Evolutionary conservation across 345 rosid genomes (phyloP), one percentile per base, ranked within the genome.

Genomic region (Lagerstroemia speciosa): DNA sequence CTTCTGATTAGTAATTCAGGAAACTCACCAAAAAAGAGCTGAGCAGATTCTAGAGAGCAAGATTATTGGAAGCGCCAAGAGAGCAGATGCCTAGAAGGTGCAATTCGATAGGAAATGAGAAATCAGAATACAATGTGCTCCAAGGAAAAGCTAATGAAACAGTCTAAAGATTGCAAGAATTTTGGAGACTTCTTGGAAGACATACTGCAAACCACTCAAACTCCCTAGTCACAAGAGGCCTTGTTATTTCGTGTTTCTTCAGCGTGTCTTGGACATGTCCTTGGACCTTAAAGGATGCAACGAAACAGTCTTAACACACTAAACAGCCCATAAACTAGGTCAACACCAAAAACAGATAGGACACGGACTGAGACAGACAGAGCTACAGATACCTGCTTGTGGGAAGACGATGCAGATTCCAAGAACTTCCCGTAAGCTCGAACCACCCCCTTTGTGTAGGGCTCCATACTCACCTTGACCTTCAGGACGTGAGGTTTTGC

Each of bases 171-270:
- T n/a, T n/a, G n/a, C n/a, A n/a, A n/a, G n/a, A n/a, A n/a, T 55
- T 53, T 8, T n/a, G 29, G 29, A 27, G 30, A 37, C 67, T 66
- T 22, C 62, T 73, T 7, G 31, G 12, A 65, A 55, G 67, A 64
- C 87, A 71, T 86, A 94, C 99, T 75, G 71, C 81, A 86, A 94
- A 94, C 99, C 99, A 94, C 78, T 83, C 87, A 53, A 92, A 78
- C 81, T 94, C 98, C 75, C 80, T 88, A 33, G 98, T 92, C 67
- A 98, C 97, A 78, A 91, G 86, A 65, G 95, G 75, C 73, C 85
- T 86, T 14, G 98, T 94, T 70, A 91, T 73, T 77, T 89, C 96
- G 74, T 87, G 86, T 69, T 69, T 88, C 78, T 91, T 81, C 77
- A 94, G 78, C 14, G 34, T 85, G 77, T 83, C 86, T 76, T 82